These are phyloP conservation scores for Arachis monticola DNA, from an alignment of 331 rosid species.

Conservation along the genomic window DNA sequence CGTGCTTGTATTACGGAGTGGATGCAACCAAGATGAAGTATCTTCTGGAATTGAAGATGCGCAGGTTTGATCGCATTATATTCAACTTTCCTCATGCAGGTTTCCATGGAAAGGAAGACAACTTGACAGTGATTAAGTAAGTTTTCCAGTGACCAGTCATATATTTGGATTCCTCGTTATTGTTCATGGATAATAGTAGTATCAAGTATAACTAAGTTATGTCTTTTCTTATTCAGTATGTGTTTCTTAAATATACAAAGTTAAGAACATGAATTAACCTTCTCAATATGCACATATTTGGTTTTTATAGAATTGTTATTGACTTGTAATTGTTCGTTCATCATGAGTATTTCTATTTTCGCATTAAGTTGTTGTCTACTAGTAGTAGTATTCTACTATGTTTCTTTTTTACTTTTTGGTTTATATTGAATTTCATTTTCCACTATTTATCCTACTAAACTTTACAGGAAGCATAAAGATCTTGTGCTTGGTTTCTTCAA, in stretches of 20 bases:
- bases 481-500: conserved; percentile 55
- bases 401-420: neutral
- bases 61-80: conserved; percentile 57
- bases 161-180: neutral
- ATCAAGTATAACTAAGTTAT: neutral
- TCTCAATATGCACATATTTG: neutral
- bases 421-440: neutral
- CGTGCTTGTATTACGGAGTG: conserved; percentile 54
- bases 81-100: conserved; percentile 78
- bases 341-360: neutral
- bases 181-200: neutral
- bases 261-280: neutral
- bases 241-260: neutral
- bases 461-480: conserved; percentile 52
- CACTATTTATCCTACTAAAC: neutral
- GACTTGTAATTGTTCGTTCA: too few species aligned
- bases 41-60: conserved; percentile 44
- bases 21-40: conserved; percentile 62
- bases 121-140: conserved; percentile 33
- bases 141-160: conserved; percentile 22
- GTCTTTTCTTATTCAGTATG: neutral
- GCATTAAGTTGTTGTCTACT: neutral
- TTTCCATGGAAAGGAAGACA: conserved; percentile 46
- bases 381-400: neutral
- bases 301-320: too few species aligned